Percentiles rank a stretch among this genome's conserved stretches.
phyloP scores from a whole-genome alignment of 2,329 filamentous ascomycete species.

The Chalaropsis ovoidea region DNA sequence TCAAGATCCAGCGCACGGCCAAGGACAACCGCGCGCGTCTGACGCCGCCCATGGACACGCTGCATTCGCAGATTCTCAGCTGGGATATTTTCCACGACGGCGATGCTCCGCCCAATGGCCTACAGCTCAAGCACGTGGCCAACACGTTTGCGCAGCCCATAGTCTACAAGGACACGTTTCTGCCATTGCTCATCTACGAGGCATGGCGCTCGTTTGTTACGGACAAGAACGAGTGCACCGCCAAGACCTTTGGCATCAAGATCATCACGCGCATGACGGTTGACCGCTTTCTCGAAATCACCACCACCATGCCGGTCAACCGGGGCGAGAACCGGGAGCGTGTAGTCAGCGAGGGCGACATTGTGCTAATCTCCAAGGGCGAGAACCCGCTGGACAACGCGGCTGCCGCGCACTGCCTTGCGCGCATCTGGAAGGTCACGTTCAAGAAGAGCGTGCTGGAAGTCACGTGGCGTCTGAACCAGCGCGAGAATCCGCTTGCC shows the following conservation, averaged over 20 bases:
- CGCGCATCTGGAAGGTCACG: constrained; percentile 67
- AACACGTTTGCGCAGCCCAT: constrained; percentile 65
- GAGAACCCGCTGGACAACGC: constrained; percentile 57
- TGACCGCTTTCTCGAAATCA: constrained; percentile 86
- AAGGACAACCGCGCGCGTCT: constrained; percentile 93
- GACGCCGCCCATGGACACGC: constrained; percentile 71
- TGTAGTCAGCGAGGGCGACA: constrained; percentile 70
- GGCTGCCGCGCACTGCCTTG: constrained; percentile 68
- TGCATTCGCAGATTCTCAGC: constrained; percentile 77
- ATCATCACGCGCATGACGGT: constrained; percentile 80
- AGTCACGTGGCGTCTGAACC: constrained; percentile 73
- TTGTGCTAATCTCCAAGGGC: constrained; percentile 72
- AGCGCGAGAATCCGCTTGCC: constrained; percentile 51
- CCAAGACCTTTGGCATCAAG: constrained; percentile 76
- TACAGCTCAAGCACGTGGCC: constrained; percentile 64
- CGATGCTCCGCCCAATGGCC: constrained; percentile 70
- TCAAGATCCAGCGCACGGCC: constrained; percentile 65
- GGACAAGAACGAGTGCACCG: constrained; percentile 72
- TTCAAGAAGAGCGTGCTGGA: constrained; percentile 75
- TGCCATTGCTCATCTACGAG: constrained; percentile 80
- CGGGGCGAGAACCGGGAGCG: constrained; percentile 41
- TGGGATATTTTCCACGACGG: constrained; percentile 94
- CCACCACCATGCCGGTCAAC: constrained; percentile 61
- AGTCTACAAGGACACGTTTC: constrained; percentile 81
- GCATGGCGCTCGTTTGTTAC: constrained; percentile 93